A percentile compares a stretch with the other conserved stretches of the same genome.
phyloP scores from a whole-genome alignment of 169 alveolate species.

The Plasmodium vivax region DNA sequence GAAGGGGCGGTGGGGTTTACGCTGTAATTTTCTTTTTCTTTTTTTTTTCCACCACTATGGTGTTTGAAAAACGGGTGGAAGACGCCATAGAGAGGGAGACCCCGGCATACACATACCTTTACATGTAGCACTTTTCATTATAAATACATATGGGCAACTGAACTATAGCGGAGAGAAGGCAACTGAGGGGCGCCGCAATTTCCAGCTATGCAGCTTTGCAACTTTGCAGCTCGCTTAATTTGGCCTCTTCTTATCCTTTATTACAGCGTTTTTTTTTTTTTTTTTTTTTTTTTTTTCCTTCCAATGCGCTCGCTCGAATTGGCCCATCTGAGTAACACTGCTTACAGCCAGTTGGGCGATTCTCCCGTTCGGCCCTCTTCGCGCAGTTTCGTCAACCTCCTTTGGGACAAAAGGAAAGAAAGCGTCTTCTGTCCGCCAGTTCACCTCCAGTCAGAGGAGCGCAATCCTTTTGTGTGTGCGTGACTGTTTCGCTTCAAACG shows the following conservation, averaged over 20 bases:
- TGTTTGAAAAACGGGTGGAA: background rate
- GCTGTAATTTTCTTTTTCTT: background rate
- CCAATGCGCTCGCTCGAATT: background rate
- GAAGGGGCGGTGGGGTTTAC: background rate
- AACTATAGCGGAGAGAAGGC: background rate
- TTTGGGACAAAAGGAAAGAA: background rate
- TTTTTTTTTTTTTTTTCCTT: background rate
- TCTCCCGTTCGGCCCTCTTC: background rate
- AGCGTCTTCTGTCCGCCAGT: background rate
- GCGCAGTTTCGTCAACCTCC: background rate
- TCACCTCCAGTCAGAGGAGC: background rate
- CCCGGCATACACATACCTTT: background rate
- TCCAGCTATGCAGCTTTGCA: background rate
- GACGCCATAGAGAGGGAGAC: background rate
- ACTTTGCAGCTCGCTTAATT: background rate
- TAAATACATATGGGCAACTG: background rate
- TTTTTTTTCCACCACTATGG: background rate
- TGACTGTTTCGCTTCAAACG: background rate
- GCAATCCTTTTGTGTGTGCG: background rate
- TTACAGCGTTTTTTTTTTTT: background rate
- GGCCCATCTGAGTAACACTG: background rate
- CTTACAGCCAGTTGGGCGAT: background rate
- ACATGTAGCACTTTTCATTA: background rate
- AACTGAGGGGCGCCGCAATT: background rate
- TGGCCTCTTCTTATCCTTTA: background rate